Conservation (phyloP, 2,329 filamentous ascomycete species). For the Aureobasidium sp. region DNA sequence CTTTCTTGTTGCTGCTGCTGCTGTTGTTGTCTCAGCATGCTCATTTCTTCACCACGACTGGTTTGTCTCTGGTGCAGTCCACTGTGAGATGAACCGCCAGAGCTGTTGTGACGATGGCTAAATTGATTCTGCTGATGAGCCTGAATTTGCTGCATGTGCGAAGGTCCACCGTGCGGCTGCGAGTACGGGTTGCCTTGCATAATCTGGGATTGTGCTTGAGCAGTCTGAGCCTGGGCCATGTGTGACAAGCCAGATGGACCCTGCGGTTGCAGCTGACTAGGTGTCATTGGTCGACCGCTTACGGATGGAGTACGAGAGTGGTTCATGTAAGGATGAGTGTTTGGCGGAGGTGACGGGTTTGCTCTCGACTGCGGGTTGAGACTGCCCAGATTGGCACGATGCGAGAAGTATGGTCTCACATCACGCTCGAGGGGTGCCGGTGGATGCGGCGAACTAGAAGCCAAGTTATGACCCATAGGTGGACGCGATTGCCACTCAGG, state of each 20-base stretch:
- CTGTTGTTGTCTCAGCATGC: constrained; percentile 3
- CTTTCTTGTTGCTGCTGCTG: constrained; percentile 16
- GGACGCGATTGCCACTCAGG: constrained; percentile 18
- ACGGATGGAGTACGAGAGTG: constrained; percentile 28
- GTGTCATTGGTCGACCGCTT: constrained; percentile 14
- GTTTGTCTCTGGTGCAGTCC: constrained; percentile 20
- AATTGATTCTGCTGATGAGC: constrained; percentile 19
- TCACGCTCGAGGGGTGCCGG: constrained; percentile 22
- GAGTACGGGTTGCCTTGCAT: constrained; percentile 24
- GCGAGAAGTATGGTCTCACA: constrained; percentile 22
- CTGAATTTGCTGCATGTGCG: constrained; percentile 16
- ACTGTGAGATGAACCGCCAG: constrained; percentile 16
- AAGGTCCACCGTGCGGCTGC: not conserved
- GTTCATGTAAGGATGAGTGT: constrained; percentile 14
- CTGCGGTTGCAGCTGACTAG: constrained; percentile 11
- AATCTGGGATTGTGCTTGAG: constrained; percentile 15
- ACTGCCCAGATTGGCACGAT: constrained; percentile 21
- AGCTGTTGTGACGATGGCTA: constrained; percentile 25
- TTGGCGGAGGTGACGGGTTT: constrained; percentile 28
- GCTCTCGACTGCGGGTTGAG: constrained; percentile 22
- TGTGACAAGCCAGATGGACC: not conserved
- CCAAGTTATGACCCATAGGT: constrained; percentile 12
- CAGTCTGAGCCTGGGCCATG: not conserved
- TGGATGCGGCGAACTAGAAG: constrained; percentile 19
- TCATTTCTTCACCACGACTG: constrained; percentile 20